Percentiles rank a stretch among this genome's conserved stretches.
phyloP scores from a whole-genome alignment of 495 filamentous ascomycete genomes.

The Aspergillus bertholletiae region DNA sequence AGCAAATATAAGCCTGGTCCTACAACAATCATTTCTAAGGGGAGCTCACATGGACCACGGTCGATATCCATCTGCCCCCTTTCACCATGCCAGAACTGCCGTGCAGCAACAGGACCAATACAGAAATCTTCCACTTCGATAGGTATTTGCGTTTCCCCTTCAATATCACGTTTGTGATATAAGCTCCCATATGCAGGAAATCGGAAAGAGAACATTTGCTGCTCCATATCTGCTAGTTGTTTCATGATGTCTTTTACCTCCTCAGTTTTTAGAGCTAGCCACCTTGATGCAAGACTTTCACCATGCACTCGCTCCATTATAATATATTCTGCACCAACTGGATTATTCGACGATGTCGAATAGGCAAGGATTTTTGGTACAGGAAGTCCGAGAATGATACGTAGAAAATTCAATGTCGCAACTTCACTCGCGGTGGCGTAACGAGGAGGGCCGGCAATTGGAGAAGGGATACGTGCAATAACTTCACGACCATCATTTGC shows the following conservation, averaged over 20 bases:
- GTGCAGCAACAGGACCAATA: constrained; percentile 32
- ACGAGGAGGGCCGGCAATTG: constrained; percentile 29
- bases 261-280: constrained; percentile 31
- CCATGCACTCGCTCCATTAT: constrained; percentile 34
- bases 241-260: constrained; percentile 35
- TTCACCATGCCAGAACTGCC: constrained; percentile 38
- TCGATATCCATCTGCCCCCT: constrained; percentile 25
- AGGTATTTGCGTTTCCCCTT: constrained; percentile 21
- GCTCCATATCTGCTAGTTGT: constrained; percentile 35
- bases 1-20: constrained; percentile 18
- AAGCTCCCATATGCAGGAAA: constrained; percentile 37
- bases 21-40: neutral
- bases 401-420: constrained; percentile 38
- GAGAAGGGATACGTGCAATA: constrained; percentile 35
- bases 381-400: constrained; percentile 27
- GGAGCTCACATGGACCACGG: constrained; percentile 36
- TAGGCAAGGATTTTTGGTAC: constrained; percentile 28
- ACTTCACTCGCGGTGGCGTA: constrained; percentile 43
- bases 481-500: constrained; percentile 29
- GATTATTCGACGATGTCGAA: constrained; percentile 24
- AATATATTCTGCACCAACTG: constrained; percentile 35
- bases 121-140: constrained; percentile 27
- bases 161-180: constrained; percentile 31
- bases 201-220: constrained; percentile 29
- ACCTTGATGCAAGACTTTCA: constrained; percentile 31